Percentiles rank a stretch among this genome's conserved stretches.
These are phyloP conservation scores for Butyriboletus appendiculatus DNA, from an alignment of 1,284 basidiomycete species.

Conservation along the genomic window DNA sequence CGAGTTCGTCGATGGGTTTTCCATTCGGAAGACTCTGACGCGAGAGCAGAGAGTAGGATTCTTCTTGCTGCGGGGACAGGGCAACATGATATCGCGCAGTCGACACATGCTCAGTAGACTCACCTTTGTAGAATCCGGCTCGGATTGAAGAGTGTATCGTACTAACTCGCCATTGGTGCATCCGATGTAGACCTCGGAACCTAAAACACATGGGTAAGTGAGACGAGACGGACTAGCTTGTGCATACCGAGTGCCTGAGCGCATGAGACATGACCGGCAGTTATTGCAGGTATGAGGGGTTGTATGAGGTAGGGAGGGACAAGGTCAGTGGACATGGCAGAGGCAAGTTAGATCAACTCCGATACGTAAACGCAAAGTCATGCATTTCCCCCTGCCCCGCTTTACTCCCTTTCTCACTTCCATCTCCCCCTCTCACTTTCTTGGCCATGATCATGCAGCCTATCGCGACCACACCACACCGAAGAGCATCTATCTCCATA, in stretches of 20 bases:
- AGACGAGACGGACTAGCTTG: constrained; percentile 21
- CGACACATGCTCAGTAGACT: constrained; percentile 11
- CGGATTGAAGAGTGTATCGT: constrained; percentile 62
- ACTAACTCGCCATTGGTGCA: constrained; percentile 73
- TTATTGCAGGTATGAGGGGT: constrained; percentile 46
- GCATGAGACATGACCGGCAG: constrained; percentile 35
- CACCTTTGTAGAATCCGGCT: constrained; percentile 50
- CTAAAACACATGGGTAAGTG: constrained; percentile 32
- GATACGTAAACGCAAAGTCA: constrained; percentile 20
- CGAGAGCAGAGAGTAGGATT: constrained; percentile 66
- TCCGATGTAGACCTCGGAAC: constrained; percentile 74
- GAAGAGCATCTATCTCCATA: constrained; percentile 22
- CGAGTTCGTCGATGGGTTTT: constrained; percentile 75
- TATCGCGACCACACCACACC: constrained; percentile 13
- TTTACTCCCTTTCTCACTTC: constrained; percentile 1
- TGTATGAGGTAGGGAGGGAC: constrained; percentile 64
- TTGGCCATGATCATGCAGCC: constrained; percentile 14
- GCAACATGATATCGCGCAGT: not conserved
- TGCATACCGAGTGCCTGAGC: constrained; percentile 52
- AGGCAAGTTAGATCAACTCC: not conserved
- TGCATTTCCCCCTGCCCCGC: constrained; percentile 4
- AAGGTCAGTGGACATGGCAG: constrained; percentile 25
- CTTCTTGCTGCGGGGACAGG: constrained; percentile 48
- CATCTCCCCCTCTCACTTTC: not conserved
- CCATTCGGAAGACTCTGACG: constrained; percentile 62